Evolutionary conservation across 2,329 filamentous ascomycete genomes (phyloP).

Genomic region (Hypoxylon sp.): DNA sequence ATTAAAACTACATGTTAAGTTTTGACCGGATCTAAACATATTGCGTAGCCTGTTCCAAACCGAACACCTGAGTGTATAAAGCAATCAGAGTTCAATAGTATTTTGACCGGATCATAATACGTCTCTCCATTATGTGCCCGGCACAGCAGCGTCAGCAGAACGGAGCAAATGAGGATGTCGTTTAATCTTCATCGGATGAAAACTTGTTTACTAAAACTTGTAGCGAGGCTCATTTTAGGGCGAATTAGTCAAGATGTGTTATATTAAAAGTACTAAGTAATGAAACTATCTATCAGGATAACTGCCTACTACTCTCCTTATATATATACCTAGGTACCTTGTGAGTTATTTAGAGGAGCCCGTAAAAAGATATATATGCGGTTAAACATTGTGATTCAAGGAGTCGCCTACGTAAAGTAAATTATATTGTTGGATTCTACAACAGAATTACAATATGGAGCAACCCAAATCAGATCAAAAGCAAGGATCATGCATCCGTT

Average conservation of each 20-base stretch:
- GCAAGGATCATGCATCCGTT: background rate
- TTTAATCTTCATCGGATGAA: conserved; percentile 4
- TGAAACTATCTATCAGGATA: background rate
- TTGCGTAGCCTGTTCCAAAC: background rate
- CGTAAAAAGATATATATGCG: too few relatives aligned
- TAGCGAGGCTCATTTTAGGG: background rate
- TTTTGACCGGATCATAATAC: background rate
- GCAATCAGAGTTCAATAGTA: background rate
- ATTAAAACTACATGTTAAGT: background rate
- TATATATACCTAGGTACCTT: too few relatives aligned
- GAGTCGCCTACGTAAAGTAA: too few relatives aligned
- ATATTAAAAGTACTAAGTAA: background rate
- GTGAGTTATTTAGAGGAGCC: too few relatives aligned
- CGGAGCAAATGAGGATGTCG: conserved; percentile 2
- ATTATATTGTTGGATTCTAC: too few relatives aligned
- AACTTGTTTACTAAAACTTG: background rate
- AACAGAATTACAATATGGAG: background rate
- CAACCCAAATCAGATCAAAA: background rate
- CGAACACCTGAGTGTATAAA: background rate
- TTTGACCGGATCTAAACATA: background rate
- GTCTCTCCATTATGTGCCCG: background rate
- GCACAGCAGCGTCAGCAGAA: background rate
- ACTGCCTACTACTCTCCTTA: too few relatives aligned
- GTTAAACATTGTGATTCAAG: background rate
- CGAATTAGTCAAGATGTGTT: background rate